Conservation (phyloP, 192 early-diverging fungal species). For the Backusella sp. region DNA sequence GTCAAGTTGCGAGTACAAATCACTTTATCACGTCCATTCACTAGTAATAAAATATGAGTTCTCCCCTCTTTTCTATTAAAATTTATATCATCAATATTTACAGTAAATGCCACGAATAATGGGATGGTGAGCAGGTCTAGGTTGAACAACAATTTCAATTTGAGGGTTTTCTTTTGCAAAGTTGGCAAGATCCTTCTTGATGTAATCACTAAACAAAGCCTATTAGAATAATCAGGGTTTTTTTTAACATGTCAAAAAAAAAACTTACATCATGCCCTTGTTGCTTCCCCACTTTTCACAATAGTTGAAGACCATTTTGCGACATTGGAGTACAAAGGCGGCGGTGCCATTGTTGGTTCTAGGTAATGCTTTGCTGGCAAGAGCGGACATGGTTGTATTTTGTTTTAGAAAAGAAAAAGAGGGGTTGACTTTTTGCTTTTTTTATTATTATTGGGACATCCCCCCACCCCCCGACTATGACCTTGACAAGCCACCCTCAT, state of each 20-base stretch:
- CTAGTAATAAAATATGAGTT: slow-evolving; percentile 25
- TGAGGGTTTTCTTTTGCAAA: slow-evolving; percentile 74
- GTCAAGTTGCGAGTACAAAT: slow-evolving; percentile 67
- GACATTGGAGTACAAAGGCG: slow-evolving; percentile 71
- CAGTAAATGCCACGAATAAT: slow-evolving; percentile 68
- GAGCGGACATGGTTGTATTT: slow-evolving; percentile 4
- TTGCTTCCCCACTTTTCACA: slow-evolving; percentile 81
- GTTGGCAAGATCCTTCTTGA: slow-evolving; percentile 58
- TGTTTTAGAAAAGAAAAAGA: neutral
- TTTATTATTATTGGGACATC: neutral
- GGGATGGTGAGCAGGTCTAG: slow-evolving; percentile 71
- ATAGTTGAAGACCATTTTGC: slow-evolving; percentile 79
- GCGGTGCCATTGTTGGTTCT: slow-evolving; percentile 69
- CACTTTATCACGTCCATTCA: slow-evolving; percentile 59
- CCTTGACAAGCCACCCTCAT: neutral
- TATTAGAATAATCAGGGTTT: neutral
- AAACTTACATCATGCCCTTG: slow-evolving; percentile 65
- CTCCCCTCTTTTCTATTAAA: no score
- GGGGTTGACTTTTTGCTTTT: neutral
- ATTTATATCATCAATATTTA: slow-evolving; percentile 25
- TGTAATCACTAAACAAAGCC: slow-evolving; percentile 51
- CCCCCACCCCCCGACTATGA: neutral
- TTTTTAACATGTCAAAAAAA: neutral
- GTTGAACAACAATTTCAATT: slow-evolving; percentile 75
- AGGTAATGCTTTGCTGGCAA: slow-evolving; percentile 16